Conservation (phyloP, 2,329 filamentous ascomycete genomes). For the Fusarium palustre region DNA sequence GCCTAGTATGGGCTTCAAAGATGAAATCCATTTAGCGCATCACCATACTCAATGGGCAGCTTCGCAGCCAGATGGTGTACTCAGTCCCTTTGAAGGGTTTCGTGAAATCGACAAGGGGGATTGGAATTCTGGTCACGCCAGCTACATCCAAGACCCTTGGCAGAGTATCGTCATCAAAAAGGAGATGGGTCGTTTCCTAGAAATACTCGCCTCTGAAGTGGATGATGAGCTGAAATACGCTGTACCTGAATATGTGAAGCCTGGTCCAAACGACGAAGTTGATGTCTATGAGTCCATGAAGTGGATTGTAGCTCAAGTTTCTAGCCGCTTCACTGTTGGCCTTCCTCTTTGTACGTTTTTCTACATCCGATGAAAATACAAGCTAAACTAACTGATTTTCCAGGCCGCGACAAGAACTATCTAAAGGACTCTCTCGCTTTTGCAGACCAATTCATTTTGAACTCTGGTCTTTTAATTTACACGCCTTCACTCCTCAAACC, state of each 20-base stretch:
- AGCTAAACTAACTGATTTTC: background rate
- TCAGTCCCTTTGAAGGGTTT: conserved; percentile 53
- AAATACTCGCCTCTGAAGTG: conserved; percentile 50
- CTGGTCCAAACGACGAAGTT: conserved; percentile 46
- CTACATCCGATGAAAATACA: rapidly evolving
- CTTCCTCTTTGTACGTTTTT: conserved; percentile 47
- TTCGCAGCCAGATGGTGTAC: conserved; percentile 54
- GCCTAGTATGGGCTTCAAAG: conserved; percentile 55
- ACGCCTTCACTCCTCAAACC: conserved; percentile 50
- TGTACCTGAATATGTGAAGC: conserved; percentile 50
- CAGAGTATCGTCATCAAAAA: conserved; percentile 53
- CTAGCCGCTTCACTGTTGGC: conserved; percentile 51
- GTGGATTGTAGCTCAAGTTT: conserved; percentile 49
- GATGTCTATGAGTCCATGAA: conserved; percentile 46
- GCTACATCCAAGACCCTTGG: conserved; percentile 52
- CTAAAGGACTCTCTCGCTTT: conserved; percentile 47
- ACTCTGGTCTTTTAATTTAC: conserved; percentile 49
- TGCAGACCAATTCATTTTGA: conserved; percentile 50
- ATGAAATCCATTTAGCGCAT: conserved; percentile 57
- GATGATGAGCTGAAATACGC: conserved; percentile 52
- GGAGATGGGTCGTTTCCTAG: conserved; percentile 51
- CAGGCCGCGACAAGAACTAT: conserved; percentile 52
- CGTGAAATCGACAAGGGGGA: conserved; percentile 54
- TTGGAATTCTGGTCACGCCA: conserved; percentile 54
- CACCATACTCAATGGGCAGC: conserved; percentile 55